Conservation (phyloP, 805 yeast species). For the Wickerhamomyces subpelliculosus region DNA sequence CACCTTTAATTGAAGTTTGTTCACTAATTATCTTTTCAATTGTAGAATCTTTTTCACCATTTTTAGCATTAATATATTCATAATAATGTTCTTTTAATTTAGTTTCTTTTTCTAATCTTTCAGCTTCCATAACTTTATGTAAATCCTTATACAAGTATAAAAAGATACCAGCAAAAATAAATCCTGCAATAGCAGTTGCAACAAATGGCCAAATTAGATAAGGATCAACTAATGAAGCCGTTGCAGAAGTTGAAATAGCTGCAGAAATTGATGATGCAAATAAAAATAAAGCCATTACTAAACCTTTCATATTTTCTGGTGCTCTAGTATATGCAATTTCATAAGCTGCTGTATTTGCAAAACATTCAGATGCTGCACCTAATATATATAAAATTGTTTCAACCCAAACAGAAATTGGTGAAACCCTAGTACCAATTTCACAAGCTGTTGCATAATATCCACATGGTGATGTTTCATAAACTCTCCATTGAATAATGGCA, state of each 20-base stretch:
- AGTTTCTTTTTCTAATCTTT: neutral
- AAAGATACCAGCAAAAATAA: constrained; percentile 52
- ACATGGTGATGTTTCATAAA: constrained; percentile 66
- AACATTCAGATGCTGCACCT: constrained; percentile 65
- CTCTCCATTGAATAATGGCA: constrained; percentile 61
- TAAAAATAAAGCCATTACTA: constrained; percentile 43
- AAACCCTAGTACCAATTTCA: constrained; percentile 17
- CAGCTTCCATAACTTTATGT: constrained; percentile 2
- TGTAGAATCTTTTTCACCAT: neutral
- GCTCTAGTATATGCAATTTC: constrained; percentile 80
- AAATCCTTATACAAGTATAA: constrained; percentile 15
- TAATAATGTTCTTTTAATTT: neutral
- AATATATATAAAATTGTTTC: constrained; percentile 60
- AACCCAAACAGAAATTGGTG: constrained; percentile 51
- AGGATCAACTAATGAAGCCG: constrained; percentile 62
- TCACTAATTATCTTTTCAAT: neutral
- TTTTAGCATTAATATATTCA: neutral
- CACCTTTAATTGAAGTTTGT: neutral
- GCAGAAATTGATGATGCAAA: constrained; percentile 67
- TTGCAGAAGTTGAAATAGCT: constrained; percentile 64
- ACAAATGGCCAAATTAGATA: constrained; percentile 59
- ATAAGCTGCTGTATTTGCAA: constrained; percentile 71
- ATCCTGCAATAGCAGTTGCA: constrained; percentile 51
- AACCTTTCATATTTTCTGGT: constrained; percentile 42
- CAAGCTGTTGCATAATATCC: constrained; percentile 50